These are phyloP conservation scores for Ceratobasidium sp. DNA, from an alignment of 1,284 basidiomycete species.

Conservation along the genomic window DNA sequence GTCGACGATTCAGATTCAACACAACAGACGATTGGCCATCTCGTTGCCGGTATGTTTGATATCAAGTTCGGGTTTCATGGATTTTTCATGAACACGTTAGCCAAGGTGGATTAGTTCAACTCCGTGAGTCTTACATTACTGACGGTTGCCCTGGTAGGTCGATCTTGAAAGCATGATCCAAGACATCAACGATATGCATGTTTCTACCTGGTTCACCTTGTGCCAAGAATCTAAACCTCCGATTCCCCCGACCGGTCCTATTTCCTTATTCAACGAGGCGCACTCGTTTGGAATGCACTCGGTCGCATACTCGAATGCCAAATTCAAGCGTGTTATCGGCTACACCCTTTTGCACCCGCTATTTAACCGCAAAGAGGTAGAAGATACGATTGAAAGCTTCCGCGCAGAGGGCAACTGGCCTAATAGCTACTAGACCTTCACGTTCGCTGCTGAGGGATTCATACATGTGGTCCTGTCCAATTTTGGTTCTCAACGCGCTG, in stretches of 20 bases:
- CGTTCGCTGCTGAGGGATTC: slow-evolving; percentile 17
- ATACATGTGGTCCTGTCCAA: slow-evolving; percentile 16
- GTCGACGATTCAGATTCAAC: slow-evolving; percentile 83
- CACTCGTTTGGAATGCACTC: slow-evolving; percentile 71
- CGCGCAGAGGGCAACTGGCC: slow-evolving; percentile 79
- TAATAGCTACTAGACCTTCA: slow-evolving; percentile 43
- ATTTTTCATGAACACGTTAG: slow-evolving; percentile 69
- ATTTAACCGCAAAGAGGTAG: slow-evolving; percentile 68
- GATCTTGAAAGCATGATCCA: slow-evolving; percentile 75
- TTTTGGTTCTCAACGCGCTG: slow-evolving; percentile 19
- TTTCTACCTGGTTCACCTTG: slow-evolving; percentile 86
- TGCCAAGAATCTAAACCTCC: slow-evolving; percentile 74
- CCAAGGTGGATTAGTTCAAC: slow-evolving; percentile 58
- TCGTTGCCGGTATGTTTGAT: slow-evolving; percentile 76
- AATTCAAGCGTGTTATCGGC: slow-evolving; percentile 75
- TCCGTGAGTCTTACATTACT: background rate
- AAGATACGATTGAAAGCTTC: slow-evolving; percentile 79
- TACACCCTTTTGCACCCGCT: slow-evolving; percentile 70
- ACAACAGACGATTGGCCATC: slow-evolving; percentile 73
- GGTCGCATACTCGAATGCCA: slow-evolving; percentile 68
- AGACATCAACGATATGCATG: slow-evolving; percentile 88
- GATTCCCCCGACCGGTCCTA: slow-evolving; percentile 68
- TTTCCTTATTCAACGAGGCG: slow-evolving; percentile 83
- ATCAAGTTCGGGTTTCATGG: slow-evolving; percentile 88
- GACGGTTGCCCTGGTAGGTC: slow-evolving; percentile 49